These are phyloP conservation scores for Hypoxylon crocopeplum DNA, from an alignment of 495 filamentous ascomycete species.

Conservation along the genomic window DNA sequence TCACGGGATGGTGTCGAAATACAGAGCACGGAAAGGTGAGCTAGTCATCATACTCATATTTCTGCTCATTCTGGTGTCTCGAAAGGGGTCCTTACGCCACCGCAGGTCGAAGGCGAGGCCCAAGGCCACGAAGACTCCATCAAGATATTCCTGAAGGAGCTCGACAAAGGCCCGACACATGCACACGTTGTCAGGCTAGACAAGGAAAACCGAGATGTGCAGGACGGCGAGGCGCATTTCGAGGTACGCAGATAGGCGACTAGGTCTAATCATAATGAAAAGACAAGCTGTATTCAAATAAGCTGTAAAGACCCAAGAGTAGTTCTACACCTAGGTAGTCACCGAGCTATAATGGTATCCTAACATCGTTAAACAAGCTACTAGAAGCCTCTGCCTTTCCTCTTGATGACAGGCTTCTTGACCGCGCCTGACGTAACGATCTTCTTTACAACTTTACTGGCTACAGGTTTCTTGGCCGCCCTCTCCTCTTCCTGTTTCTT, in stretches of 20 bases:
- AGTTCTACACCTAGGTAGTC: too few species aligned
- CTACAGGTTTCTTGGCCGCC: constrained; percentile 54
- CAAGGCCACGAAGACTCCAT: constrained; percentile 73
- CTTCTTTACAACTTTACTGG: constrained; percentile 56
- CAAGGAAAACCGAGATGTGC: constrained; percentile 65
- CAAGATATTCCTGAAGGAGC: constrained; percentile 72
- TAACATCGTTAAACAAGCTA: background rate
- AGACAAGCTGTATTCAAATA: constrained; percentile 1
- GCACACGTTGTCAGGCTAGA: constrained; percentile 77
- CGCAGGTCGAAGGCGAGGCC: constrained; percentile 86
- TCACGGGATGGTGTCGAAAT: constrained; percentile 86
- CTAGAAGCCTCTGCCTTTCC: constrained; percentile 62
- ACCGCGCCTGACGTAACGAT: constrained; percentile 61
- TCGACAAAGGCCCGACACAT: constrained; percentile 72
- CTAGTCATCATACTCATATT: background rate
- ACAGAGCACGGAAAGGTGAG: constrained; percentile 72
- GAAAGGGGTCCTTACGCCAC: background rate
- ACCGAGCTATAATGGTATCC: constrained; percentile 9
- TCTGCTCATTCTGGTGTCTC: background rate
- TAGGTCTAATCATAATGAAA: background rate
- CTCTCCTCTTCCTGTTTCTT: constrained; percentile 54
- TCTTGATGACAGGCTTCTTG: constrained; percentile 67
- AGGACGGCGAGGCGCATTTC: constrained; percentile 71
- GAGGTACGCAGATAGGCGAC: constrained; percentile 50
- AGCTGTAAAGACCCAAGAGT: background rate